Conservation (phyloP, 129 eudicot species). For the Pittosporum tobira region DNA sequence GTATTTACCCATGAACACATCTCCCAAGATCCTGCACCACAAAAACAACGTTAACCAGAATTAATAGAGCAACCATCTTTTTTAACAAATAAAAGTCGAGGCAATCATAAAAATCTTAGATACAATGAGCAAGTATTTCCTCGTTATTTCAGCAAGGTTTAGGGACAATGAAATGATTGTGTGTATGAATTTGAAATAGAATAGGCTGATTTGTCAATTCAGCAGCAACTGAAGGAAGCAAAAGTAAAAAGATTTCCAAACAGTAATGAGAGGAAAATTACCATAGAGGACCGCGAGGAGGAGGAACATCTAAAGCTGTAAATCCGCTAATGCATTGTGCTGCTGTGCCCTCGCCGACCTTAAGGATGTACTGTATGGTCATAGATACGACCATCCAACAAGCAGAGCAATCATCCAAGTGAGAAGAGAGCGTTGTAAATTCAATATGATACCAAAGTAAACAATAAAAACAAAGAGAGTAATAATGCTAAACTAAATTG, state of each 20-base stretch:
- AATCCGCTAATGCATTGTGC: slow-evolving; percentile 97
- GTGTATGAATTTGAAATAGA: not conserved
- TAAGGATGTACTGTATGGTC: slow-evolving; percentile 59
- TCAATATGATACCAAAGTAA: not conserved
- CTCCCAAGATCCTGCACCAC: slow-evolving; percentile 82
- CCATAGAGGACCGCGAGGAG: slow-evolving; percentile 99
- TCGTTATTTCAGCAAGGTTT: not conserved
- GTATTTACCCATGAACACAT: slow-evolving; percentile 85
- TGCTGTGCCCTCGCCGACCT: slow-evolving; percentile 66
- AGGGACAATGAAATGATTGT: not conserved
- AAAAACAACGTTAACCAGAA: not conserved
- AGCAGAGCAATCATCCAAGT: not conserved
- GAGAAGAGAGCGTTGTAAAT: not conserved
- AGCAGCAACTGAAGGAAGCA: not conserved
- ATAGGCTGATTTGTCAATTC: not conserved
- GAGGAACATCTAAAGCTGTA: slow-evolving; percentile 74
- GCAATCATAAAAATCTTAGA: not conserved
- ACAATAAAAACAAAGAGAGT: not conserved
- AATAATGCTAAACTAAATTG: not conserved
- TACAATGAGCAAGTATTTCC: not conserved
- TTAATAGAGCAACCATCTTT: not conserved
- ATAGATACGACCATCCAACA: slow-evolving; percentile 6
- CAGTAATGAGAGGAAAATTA: slow-evolving; percentile 17
- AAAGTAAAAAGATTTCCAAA: not conserved
- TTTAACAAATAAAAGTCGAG: not conserved